phyloP scores from a whole-genome alignment of 352 stramenopile species.

The Pythium aristosporum region DNA sequence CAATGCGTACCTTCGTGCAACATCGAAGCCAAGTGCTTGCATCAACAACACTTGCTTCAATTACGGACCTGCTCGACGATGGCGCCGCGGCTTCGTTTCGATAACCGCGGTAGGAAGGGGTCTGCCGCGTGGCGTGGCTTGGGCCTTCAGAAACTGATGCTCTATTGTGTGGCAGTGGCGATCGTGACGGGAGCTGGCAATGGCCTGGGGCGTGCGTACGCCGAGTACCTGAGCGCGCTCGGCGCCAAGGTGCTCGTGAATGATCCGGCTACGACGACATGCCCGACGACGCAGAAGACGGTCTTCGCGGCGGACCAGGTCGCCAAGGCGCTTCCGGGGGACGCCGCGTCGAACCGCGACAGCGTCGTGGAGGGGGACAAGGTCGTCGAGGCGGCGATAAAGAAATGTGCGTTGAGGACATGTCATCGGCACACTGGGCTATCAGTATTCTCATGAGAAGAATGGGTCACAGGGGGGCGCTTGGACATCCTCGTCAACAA shows the following conservation, averaged over 20 bases:
- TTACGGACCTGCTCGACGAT: not conserved
- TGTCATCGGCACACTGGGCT: not conserved
- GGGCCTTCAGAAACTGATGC: not conserved
- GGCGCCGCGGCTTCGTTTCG: slow-evolving; percentile 43
- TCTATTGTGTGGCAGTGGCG: slow-evolving; percentile 42
- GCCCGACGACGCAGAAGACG: slow-evolving; percentile 31
- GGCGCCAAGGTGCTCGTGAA: slow-evolving; percentile 85
- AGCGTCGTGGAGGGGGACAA: slow-evolving; percentile 69
- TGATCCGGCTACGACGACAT: slow-evolving; percentile 49
- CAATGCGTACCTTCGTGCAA: slow-evolving; percentile 28
- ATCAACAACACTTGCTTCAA: slow-evolving; percentile 7
- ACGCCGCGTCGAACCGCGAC: slow-evolving; percentile 71
- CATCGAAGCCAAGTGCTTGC: slow-evolving; percentile 7
- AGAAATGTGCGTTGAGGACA: slow-evolving; percentile 55
- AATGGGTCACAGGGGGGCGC: slow-evolving; percentile 47
- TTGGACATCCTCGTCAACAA: slow-evolving; percentile 95
- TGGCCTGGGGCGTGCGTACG: slow-evolving; percentile 82
- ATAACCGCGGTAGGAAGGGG: slow-evolving; percentile 36
- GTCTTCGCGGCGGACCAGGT: slow-evolving; percentile 59
- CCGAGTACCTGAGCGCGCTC: slow-evolving; percentile 61
- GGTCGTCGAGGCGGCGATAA: slow-evolving; percentile 80
- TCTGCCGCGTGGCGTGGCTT: not conserved
- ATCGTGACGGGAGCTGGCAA: slow-evolving; percentile 87
- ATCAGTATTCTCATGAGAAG: not conserved
- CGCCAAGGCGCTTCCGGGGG: slow-evolving; percentile 43